A percentile compares a stretch with the other conserved stretches of the same genome.
Evolutionary conservation across 2,329 filamentous ascomycete genomes (phyloP).

Genomic region (Acrodontium crateriforme): DNA sequence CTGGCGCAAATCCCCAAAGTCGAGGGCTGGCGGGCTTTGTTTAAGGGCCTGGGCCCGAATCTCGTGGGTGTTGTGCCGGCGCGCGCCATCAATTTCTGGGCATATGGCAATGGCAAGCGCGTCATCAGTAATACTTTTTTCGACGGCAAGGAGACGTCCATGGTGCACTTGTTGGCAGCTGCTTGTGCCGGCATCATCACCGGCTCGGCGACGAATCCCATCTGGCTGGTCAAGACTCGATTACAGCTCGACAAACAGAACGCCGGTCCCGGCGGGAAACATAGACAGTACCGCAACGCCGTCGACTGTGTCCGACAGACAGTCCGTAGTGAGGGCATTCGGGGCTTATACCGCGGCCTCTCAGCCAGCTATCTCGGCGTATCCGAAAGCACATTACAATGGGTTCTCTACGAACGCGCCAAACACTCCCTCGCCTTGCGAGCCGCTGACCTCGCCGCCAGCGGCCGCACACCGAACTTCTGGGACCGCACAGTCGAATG

Average conservation of each 20-base stretch:
- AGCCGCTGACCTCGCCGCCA: slow-evolving; percentile 41
- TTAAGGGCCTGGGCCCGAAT: slow-evolving; percentile 87
- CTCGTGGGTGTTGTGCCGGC: slow-evolving; percentile 81
- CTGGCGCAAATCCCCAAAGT: slow-evolving; percentile 63
- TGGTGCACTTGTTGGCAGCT: slow-evolving; percentile 66
- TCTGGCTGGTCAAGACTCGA: slow-evolving; percentile 91
- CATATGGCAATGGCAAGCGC: slow-evolving; percentile 83
- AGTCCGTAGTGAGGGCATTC: slow-evolving; percentile 63
- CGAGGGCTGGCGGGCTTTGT: slow-evolving; percentile 77
- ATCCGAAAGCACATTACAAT: slow-evolving; percentile 79
- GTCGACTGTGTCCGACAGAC: slow-evolving; percentile 78
- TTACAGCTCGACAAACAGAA: slow-evolving; percentile 82
- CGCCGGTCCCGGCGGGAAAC: slow-evolving; percentile 40
- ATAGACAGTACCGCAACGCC: slow-evolving; percentile 71
- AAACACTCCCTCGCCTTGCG: slow-evolving; percentile 58
- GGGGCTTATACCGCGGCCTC: slow-evolving; percentile 77
- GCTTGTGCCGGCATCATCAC: slow-evolving; percentile 70
- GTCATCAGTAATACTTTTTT: slow-evolving; percentile 65
- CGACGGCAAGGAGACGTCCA: slow-evolving; percentile 52
- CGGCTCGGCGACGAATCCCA: slow-evolving; percentile 84
- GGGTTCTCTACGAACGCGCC: slow-evolving; percentile 88
- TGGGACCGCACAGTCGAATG: slow-evolving; percentile 67
- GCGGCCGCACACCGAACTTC: slow-evolving; percentile 47
- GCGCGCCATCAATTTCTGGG: slow-evolving; percentile 83
- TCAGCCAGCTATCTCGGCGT: slow-evolving; percentile 86